Percentiles rank a stretch among this genome's conserved stretches.
Conservation (phyloP, 23 red algal genomes). For the Gracilaria vermiculophylla region DNA sequence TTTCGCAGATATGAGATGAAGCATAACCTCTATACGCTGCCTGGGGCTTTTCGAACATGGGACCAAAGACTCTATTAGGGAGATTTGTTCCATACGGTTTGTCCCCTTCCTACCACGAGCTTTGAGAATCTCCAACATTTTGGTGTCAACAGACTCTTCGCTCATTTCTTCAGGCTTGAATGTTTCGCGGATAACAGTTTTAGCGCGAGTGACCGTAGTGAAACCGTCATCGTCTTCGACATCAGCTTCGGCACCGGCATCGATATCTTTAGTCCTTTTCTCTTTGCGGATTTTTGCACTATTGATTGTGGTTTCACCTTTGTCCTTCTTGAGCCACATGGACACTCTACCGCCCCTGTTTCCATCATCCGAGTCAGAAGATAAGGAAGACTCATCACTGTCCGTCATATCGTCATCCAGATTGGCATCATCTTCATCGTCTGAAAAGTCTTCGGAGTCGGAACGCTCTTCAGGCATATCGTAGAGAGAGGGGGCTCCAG, state of each 20-base stretch:
- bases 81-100: conserved; percentile 80
- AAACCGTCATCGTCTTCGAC: conserved; percentile 64
- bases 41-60: conserved; percentile 76
- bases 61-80: conserved; percentile 74
- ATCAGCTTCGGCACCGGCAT: conserved; percentile 49
- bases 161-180: conserved; percentile 84
- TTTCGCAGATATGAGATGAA: conserved; percentile 89
- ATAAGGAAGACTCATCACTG: conserved; percentile 38
- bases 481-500: conserved; percentile 50
- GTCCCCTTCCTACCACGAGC: conserved; percentile 96
- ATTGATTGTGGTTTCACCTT: background rate
- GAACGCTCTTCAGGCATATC: conserved; percentile 60
- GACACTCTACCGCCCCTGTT: conserved; percentile 7
- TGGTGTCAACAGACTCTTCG: conserved; percentile 74
- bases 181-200: conserved; percentile 33
- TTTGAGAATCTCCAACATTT: conserved; percentile 81
- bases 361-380: conserved; percentile 34
- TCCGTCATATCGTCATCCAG: conserved; percentile 25
- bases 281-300: background rate
- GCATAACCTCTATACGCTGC: conserved; percentile 79
- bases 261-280: conserved; percentile 7
- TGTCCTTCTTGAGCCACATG: conserved; percentile 68
- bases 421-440: conserved; percentile 1
- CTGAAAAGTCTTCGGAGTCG: conserved; percentile 25
- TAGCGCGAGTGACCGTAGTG: conserved; percentile 44